These are phyloP conservation scores for Zizania latifolia DNA, from an alignment of 176 grass and related monocot species.

Conservation along the genomic window DNA sequence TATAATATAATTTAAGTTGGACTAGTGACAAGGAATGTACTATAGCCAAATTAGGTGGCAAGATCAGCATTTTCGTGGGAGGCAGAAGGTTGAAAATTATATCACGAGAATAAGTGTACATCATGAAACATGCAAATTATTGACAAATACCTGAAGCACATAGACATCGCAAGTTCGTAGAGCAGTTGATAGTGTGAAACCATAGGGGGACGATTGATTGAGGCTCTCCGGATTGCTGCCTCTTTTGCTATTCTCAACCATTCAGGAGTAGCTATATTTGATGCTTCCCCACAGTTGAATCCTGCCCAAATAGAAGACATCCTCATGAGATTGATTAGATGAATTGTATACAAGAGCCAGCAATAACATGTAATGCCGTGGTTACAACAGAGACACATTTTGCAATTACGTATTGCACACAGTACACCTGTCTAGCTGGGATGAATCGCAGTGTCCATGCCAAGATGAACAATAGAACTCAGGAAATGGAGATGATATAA, in stretches of 20 bases:
- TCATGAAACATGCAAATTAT: conserved; percentile 17
- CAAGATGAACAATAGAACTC: conserved; percentile 9
- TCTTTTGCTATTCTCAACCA: conserved; percentile 93
- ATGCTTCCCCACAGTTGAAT: conserved; percentile 90
- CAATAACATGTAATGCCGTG: not conserved
- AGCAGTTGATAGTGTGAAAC: conserved; percentile 92
- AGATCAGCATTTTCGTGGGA: not conserved
- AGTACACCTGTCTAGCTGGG: not conserved
- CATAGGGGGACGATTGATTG: conserved; percentile 79
- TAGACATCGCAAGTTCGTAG: conserved; percentile 70
- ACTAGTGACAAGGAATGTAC: not conserved
- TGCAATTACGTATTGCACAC: not conserved
- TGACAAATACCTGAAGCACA: conserved; percentile 60
- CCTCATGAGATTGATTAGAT: not conserved
- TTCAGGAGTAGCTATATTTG: conserved; percentile 92
- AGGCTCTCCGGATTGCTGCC: conserved; percentile 89
- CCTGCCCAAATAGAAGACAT: conserved; percentile 41
- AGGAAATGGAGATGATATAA: not conserved
- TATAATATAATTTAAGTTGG: not conserved
- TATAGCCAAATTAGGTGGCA: not conserved
- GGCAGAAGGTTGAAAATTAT: conserved; percentile 1
- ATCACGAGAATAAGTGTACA: not conserved
- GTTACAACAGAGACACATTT: not conserved
- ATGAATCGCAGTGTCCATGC: not conserved
- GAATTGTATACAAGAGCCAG: not conserved